Conservation (phyloP, 805 yeast species). For the Yarrowia divulgata region DNA sequence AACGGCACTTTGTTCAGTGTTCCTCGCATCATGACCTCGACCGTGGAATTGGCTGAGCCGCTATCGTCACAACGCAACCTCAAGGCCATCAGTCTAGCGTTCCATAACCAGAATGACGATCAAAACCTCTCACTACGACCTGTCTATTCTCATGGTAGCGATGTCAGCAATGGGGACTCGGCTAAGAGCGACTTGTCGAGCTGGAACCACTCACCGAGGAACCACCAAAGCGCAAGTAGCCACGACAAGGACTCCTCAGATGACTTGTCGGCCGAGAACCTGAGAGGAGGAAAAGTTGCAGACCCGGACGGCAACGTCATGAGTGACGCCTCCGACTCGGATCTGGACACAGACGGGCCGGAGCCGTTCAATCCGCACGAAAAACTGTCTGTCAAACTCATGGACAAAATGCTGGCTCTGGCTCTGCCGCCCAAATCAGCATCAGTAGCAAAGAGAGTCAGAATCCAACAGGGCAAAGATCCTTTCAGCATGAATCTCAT, state of each 20-base stretch:
- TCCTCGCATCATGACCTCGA: constrained; percentile 7
- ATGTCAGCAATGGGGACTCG: neutral
- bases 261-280: neutral
- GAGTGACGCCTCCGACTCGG: neutral
- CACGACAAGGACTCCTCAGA: neutral
- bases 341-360: neutral
- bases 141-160: constrained; percentile 5
- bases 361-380: constrained; percentile 15
- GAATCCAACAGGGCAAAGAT: constrained; percentile 69
- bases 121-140: neutral
- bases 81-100: constrained; percentile 29
- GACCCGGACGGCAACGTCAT: constrained; percentile 10
- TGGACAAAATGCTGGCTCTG: constrained; percentile 74
- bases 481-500: constrained; percentile 71
- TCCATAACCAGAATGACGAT: constrained; percentile 5
- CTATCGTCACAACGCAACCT: constrained; percentile 18
- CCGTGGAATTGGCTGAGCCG: constrained; percentile 16
- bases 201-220: neutral
- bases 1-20: neutral
- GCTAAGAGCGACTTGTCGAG: neutral
- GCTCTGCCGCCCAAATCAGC: constrained; percentile 68
- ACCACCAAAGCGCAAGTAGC: neutral
- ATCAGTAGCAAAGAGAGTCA: constrained; percentile 53
- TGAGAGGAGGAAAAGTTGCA: constrained; percentile 14
- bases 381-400: constrained; percentile 51